phyloP scores from a whole-genome alignment of 306 rosid genomes.

The Aeschynomene evenia region DNA sequence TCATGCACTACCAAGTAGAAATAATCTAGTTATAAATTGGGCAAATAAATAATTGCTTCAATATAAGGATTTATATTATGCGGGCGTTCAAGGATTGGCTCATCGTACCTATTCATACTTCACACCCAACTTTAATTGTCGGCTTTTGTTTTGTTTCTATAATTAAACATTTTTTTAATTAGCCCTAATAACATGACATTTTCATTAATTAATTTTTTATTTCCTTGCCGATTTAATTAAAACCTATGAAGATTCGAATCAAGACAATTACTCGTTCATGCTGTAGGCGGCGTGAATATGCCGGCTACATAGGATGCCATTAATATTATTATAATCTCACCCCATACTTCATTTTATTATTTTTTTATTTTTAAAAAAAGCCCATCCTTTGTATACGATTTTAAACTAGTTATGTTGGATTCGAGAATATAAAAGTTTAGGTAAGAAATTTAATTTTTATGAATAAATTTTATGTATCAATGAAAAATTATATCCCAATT shows the following conservation, averaged over 20 bases:
- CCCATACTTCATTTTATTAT: too few species aligned
- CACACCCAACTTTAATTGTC: background rate
- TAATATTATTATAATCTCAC: background rate
- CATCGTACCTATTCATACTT: too few species aligned
- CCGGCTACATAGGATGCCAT: slow-evolving; percentile 13
- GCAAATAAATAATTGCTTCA: background rate
- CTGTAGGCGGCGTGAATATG: background rate
- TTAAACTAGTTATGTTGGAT: too few species aligned
- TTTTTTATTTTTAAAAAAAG: too few species aligned
- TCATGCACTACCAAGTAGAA: too few species aligned
- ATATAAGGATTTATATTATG: too few species aligned
- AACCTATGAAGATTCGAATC: background rate
- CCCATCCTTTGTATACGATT: too few species aligned
- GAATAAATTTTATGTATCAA: too few species aligned
- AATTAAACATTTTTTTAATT: background rate
- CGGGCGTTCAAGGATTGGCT: background rate
- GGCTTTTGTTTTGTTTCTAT: background rate
- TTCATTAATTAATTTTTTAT: too few species aligned
- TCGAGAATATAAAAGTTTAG: too few species aligned
- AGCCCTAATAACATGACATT: background rate
- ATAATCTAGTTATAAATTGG: background rate
- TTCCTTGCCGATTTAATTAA: background rate
- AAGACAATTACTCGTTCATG: background rate
- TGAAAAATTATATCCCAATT: too few species aligned
- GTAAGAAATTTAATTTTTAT: too few species aligned